phyloP scores from a whole-genome alignment of 106 monocot genomes.

The Alisma plantagoaquatica region DNA sequence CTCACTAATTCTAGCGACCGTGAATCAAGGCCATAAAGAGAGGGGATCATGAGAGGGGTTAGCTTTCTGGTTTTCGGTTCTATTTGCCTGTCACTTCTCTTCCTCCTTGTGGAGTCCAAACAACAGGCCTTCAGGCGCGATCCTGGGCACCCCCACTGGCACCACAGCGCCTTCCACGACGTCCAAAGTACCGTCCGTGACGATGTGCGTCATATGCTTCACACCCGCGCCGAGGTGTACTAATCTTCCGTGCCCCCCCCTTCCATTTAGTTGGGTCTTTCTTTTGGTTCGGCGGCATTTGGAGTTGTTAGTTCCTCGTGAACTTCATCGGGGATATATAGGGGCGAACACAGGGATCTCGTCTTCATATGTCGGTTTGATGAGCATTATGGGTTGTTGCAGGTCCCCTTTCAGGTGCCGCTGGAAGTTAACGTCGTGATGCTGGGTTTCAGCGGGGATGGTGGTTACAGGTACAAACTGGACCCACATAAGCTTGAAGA shows the following conservation, averaged over 20 bases:
- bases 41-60: too few relatives aligned
- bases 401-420: conserved; percentile 95
- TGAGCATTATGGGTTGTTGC: conserved; percentile 3
- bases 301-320: neutral
- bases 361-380: neutral
- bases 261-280: neutral
- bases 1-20: too few relatives aligned
- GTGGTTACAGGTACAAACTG: conserved; percentile 60
- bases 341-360: neutral
- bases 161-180: conserved; percentile 89
- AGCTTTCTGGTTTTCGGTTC: too few relatives aligned
- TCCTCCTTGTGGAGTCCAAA: conserved; percentile 13
- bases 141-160: too few relatives aligned
- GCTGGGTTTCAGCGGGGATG: conserved; percentile 72
- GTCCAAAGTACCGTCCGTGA: conserved; percentile 67
- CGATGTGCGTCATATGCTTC: conserved; percentile 71
- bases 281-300: neutral
- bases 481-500: conserved; percentile 62
- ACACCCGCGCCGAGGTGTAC: conserved; percentile 65
- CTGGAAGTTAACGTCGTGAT: conserved; percentile 82
- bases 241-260: neutral
- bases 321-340: neutral
- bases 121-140: conserved; percentile 67
- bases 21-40: too few relatives aligned
- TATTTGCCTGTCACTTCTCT: too few relatives aligned